Evolutionary conservation across 202 grass and related monocot genomes (phyloP).

Genomic region (Saccharum hybrid): DNA sequence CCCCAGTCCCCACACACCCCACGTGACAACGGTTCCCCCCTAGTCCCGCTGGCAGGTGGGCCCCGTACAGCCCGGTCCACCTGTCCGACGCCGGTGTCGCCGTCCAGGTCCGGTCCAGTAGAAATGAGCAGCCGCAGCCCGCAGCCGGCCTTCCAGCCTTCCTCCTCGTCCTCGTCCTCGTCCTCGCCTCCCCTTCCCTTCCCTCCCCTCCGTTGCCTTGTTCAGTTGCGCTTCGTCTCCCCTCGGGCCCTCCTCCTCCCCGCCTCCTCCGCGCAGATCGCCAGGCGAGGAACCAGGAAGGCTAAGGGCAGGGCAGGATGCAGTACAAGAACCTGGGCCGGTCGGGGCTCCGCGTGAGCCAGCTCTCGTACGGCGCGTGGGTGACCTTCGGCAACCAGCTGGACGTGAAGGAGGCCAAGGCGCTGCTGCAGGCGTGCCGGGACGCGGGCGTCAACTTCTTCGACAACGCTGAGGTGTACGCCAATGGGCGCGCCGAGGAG

Average conservation of each 20-base stretch:
- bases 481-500: constrained; percentile 96
- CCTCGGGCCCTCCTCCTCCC: too few species aligned
- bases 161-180: neutral
- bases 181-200: too few species aligned
- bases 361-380: constrained; percentile 86
- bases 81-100: constrained; percentile 1
- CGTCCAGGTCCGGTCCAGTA: neutral
- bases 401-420: constrained; percentile 92
- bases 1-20: neutral
- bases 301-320: constrained; percentile 43
- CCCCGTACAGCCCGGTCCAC: constrained; percentile 25
- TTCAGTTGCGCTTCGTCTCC: constrained; percentile 8
- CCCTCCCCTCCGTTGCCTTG: neutral
- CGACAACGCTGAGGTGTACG: constrained; percentile 99
- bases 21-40: neutral
- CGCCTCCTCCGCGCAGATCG: neutral
- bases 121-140: neutral
- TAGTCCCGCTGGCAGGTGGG: neutral
- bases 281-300: too few species aligned
- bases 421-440: constrained; percentile 86
- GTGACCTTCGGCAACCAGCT: constrained; percentile 98
- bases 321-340: constrained; percentile 93
- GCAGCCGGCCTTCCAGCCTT: too few species aligned
- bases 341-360: constrained; percentile 90
- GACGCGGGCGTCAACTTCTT: constrained; percentile 98